Base-by-base conservation (phyloP, 2,329 filamentous ascomycete species). In the Endoconidiophora polonica region DNA sequence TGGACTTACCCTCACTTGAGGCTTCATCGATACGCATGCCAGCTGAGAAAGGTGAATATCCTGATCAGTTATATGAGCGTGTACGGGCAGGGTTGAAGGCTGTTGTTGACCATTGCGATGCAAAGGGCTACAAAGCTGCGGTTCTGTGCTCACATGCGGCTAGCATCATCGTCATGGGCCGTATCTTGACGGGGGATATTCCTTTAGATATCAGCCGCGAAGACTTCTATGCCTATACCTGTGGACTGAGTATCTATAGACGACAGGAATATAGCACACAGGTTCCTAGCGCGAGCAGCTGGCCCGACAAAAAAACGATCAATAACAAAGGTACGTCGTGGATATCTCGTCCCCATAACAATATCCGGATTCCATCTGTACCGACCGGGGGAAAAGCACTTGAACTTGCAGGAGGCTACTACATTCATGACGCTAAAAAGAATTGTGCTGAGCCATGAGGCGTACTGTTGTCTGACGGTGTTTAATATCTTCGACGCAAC, bases 131-230 rank as follows among this genome's bases (percentile, higher is more conserved):
- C 38, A 77, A 75, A 58, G 74, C 84, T 0, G 71, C 94, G 22
- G 64, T 95, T 39, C 71, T 98, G 38, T 94, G 86, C 65, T 83
- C 85, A 1, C 91, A 98, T 67, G 91, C 91, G 1, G 91, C 91
- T 3, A 78, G 81, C 9, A 75, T 96, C 59, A 95, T 98, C 61
- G 82, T 84, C 6, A 75, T 91, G 56, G 90, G 90, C 1, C 74
- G 91, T 39, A 79, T 78, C 1, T 68, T 98, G 57, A 95, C 88
- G 2, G 87, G 86, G 0, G 59, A 64, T 18, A 79, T 90, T 72
- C 88, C 88, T 0, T 72, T 77, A 1, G 77, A 82, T 60, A 70
- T 78, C 26, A 76, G 76, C 5, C 74, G 74, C 48, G 82, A 91
- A 55, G 88, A 95, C 63, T 95, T 94, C 61, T 70, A 74, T 53